Evolutionary conservation across 352 stramenopile genomes (phyloP).

Genomic region (Phytophthora hibernalis): DNA sequence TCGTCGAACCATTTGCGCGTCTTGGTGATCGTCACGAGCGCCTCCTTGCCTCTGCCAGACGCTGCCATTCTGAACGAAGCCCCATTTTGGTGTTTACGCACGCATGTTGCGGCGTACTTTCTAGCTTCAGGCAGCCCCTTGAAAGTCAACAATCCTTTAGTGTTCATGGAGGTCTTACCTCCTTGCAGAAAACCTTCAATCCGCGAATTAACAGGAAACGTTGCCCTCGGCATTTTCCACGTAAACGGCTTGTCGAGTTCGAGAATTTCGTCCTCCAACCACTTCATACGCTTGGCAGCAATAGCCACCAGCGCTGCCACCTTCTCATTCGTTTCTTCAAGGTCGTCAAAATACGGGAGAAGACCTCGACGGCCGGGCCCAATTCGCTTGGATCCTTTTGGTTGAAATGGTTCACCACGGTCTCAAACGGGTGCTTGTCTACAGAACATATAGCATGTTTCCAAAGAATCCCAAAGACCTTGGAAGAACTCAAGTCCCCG

Average conservation of each 20-base stretch:
- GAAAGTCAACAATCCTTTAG: conserved; percentile 3
- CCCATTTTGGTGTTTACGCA: background rate
- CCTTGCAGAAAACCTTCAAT: conserved; percentile 19
- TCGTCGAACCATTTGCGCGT: conserved; percentile 1
- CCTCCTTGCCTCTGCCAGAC: background rate
- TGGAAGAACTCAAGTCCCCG: background rate
- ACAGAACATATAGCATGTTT: conserved; percentile 6
- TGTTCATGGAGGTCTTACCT: conserved; percentile 10
- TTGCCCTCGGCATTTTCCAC: conserved; percentile 27
- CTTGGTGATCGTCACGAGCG: conserved; percentile 22
- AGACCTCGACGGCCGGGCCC: background rate
- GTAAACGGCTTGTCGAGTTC: conserved; percentile 7
- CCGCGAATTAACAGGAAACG: conserved; percentile 10
- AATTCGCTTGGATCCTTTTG: background rate
- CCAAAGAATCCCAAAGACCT: conserved; percentile 8
- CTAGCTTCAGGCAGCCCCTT: conserved; percentile 1
- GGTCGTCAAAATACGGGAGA: background rate
- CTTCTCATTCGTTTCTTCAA: conserved; percentile 1
- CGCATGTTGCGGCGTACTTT: conserved; percentile 11
- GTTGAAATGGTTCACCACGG: background rate
- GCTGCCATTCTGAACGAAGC: conserved; percentile 17
- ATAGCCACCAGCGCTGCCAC: background rate
- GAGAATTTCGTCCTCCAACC: conserved; percentile 7
- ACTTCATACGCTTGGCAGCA: background rate
- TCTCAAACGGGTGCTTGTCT: background rate